These are phyloP conservation scores for Westerdykella ornata DNA, from an alignment of 2,329 filamentous ascomycete species.

Conservation along the genomic window DNA sequence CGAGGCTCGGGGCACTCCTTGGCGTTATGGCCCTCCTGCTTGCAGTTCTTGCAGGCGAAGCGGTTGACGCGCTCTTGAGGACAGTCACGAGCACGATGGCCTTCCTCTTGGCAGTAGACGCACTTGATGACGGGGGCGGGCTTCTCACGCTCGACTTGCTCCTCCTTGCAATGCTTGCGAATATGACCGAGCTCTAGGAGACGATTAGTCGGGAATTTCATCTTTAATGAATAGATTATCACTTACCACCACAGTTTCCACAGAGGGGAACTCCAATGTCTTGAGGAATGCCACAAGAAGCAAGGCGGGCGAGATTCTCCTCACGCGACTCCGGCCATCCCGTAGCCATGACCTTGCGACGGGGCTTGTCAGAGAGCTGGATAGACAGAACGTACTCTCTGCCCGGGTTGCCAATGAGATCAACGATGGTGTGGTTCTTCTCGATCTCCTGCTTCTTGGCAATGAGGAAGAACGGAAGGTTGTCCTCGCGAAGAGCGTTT, in stretches of 20 bases:
- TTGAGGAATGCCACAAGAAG: constrained; percentile 58
- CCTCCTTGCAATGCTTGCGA: constrained; percentile 54
- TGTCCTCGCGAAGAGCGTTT: constrained; percentile 44
- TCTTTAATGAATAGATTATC: constrained; percentile 11
- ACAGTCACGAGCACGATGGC: constrained; percentile 65
- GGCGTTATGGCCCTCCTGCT: constrained; percentile 39
- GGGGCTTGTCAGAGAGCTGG: constrained; percentile 54
- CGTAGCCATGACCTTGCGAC: constrained; percentile 46
- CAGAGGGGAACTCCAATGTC: constrained; percentile 56
- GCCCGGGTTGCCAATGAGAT: constrained; percentile 51
- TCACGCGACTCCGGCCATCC: constrained; percentile 54
- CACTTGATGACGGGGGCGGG: constrained; percentile 50
- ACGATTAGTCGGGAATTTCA: constrained; percentile 1
- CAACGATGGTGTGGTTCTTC: constrained; percentile 45
- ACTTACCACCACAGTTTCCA: constrained; percentile 49
- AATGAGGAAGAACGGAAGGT: constrained; percentile 47
- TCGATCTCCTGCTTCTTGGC: constrained; percentile 43
- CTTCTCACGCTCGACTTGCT: constrained; percentile 45
- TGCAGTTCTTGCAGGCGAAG: constrained; percentile 64
- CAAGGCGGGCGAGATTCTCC: constrained; percentile 59
- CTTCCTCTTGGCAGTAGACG: constrained; percentile 57
- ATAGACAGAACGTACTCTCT: constrained; percentile 60
- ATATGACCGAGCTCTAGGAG: constrained; percentile 53
- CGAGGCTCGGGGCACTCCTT: constrained; percentile 41
- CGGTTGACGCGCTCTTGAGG: constrained; percentile 50